phyloP scores from a whole-genome alignment of 2,329 filamentous ascomycete genomes.

The Metarhizium anisopliae region DNA sequence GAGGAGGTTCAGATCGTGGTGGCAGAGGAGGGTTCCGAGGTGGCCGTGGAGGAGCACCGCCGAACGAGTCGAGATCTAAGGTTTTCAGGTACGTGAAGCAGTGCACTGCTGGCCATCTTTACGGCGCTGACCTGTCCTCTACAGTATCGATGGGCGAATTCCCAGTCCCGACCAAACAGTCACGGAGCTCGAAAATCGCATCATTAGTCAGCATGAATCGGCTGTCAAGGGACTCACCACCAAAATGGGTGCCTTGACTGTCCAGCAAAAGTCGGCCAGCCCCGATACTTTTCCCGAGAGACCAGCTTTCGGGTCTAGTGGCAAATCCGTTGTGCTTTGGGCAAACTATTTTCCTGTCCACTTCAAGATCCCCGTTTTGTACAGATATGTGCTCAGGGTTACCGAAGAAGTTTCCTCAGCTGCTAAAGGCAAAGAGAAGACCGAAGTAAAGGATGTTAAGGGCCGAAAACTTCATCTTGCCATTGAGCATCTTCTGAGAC shows the following conservation, averaged over 20 bases:
- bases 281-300: conserved; percentile 32
- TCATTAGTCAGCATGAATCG: conserved; percentile 22
- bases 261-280: conserved; percentile 13
- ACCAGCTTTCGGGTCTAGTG: conserved; percentile 39
- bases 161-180: conserved; percentile 18
- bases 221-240: conserved; percentile 20
- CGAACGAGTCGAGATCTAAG: conserved; percentile 11
- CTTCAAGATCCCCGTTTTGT: conserved; percentile 26
- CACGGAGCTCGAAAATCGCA: conserved; percentile 30
- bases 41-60: conserved; percentile 14
- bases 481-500: conserved; percentile 27
- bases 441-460: conserved; percentile 23
- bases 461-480: conserved; percentile 35
- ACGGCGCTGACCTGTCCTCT: neutral
- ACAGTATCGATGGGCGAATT: conserved; percentile 14
- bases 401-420: conserved; percentile 16
- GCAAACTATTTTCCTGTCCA: conserved; percentile 44
- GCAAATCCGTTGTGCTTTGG: conserved; percentile 36
- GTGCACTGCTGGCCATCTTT: neutral
- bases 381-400: conserved; percentile 37
- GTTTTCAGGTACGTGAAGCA: conserved; percentile 10
- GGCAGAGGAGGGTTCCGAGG: conserved; percentile 6
- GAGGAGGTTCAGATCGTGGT: conserved; percentile 6
- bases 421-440: conserved; percentile 17
- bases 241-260: conserved; percentile 26